phyloP scores from a whole-genome alignment of 2,329 filamentous ascomycete species.

The Pleomassaria siparia region DNA sequence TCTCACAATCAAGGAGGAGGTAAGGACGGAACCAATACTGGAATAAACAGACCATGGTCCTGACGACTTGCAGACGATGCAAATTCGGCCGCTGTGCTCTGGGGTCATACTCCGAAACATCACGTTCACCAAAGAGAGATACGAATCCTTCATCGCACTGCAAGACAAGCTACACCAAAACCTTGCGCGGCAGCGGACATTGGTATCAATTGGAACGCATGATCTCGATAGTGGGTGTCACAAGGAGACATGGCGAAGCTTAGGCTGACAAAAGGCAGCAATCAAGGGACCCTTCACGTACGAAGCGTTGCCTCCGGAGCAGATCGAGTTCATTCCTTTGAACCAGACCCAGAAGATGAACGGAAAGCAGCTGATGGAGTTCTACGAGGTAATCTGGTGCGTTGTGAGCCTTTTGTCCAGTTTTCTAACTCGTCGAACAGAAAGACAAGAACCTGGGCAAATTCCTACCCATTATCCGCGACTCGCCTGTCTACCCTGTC shows the following conservation, averaged over 20 bases:
- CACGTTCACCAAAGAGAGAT: conserved; percentile 86
- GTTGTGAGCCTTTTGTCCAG: not conserved
- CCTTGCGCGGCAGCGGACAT: conserved; percentile 84
- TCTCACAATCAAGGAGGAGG: conserved; percentile 74
- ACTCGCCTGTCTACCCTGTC: conserved; percentile 91
- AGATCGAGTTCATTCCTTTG: conserved; percentile 86
- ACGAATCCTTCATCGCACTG: conserved; percentile 95
- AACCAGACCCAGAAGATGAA: conserved; percentile 92
- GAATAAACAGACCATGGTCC: not conserved
- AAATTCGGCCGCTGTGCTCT: conserved; percentile 84
- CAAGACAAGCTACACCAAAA: conserved; percentile 99
- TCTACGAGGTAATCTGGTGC: conserved; percentile 66
- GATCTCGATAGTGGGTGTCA: conserved; percentile 70
- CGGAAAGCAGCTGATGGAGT: conserved; percentile 84
- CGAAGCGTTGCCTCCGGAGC: conserved; percentile 85
- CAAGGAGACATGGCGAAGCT: not conserved
- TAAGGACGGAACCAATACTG: conserved; percentile 27
- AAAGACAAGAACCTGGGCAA: conserved; percentile 88
- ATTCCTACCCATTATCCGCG: conserved; percentile 91
- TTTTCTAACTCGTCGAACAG: conserved; percentile 44
- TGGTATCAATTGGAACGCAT: conserved; percentile 97
- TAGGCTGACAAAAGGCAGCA: conserved; percentile 42
- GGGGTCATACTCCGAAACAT: conserved; percentile 87
- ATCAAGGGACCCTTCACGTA: conserved; percentile 95
- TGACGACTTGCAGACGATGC: conserved; percentile 59